Percentiles rank a stretch among this genome's conserved stretches.
Evolutionary conservation across 148 eudicot species (phyloP).

Genomic region (Chenopodium quinoa): DNA sequence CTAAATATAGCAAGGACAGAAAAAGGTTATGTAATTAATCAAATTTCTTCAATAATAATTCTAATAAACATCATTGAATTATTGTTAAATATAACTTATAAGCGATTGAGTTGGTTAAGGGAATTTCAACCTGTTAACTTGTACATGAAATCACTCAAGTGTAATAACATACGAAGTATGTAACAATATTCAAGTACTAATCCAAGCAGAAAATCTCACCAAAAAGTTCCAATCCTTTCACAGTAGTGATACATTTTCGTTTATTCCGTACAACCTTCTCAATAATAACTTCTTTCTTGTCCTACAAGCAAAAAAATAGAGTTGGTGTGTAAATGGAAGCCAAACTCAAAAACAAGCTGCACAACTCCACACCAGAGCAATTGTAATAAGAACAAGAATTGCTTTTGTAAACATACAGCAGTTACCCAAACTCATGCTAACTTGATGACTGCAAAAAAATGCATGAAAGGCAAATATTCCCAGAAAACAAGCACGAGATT

Average conservation of each 20-base stretch:
- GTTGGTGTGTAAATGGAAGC: background rate
- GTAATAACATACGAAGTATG: background rate
- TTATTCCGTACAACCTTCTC: conserved; percentile 94
- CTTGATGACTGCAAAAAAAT: background rate
- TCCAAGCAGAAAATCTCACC: conserved; percentile 40
- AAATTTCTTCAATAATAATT: background rate
- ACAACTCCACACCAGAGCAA: background rate
- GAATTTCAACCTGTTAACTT: background rate
- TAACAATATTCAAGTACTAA: conserved; percentile 4
- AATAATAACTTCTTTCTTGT: conserved; percentile 78
- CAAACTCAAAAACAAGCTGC: background rate
- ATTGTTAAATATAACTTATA: background rate
- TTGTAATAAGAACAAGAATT: background rate
- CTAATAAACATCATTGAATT: background rate
- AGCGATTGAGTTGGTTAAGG: background rate
- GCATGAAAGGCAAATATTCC: background rate
- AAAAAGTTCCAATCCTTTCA: conserved; percentile 87
- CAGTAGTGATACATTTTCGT: conserved; percentile 88
- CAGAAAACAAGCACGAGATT: background rate
- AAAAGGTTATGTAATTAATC: background rate
- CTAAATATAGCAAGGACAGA: background rate
- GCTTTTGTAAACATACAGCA: background rate
- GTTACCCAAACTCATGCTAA: background rate
- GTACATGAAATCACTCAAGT: background rate
- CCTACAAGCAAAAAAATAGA: conserved; percentile 39